A percentile compares a stretch with the other conserved stretches of the same genome.
Conservation (phyloP, 2,329 filamentous ascomycete species). For the Fusarium pseudograminearum region DNA sequence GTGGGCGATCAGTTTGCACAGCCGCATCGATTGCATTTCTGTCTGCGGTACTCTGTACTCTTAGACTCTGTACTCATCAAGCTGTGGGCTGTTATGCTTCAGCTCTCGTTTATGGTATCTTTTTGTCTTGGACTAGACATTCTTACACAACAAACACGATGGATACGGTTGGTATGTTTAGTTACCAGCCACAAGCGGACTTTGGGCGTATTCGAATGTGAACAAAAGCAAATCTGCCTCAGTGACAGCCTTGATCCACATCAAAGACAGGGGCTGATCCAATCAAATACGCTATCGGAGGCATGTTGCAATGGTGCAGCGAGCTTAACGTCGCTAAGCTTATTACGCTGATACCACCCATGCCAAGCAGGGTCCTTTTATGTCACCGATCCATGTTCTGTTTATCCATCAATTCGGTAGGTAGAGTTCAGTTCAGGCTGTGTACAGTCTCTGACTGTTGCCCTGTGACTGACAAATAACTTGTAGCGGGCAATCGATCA, state of each 20-base stretch:
- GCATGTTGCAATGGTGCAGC: conserved; percentile 15
- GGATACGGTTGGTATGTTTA: background rate
- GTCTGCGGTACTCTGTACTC: rapidly evolving
- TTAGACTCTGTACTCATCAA: too few species aligned
- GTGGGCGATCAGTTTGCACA: background rate
- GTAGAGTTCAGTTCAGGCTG: background rate
- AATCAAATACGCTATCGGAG: background rate
- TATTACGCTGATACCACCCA: conserved; percentile 27
- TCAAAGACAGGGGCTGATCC: background rate
- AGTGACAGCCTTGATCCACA: conserved; percentile 28
- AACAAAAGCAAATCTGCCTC: conserved; percentile 27
- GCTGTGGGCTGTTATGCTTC: background rate
- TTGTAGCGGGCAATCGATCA: background rate
- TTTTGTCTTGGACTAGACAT: background rate
- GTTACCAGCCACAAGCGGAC: background rate
- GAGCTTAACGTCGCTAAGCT: conserved; percentile 35
- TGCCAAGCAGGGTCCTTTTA: conserved; percentile 21
- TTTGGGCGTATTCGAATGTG: conserved; percentile 6
- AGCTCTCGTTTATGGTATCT: background rate
- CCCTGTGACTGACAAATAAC: background rate
- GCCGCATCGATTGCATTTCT: background rate
- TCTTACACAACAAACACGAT: background rate
- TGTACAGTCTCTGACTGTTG: background rate
- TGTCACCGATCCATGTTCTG: conserved; percentile 15
- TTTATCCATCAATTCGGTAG: background rate